Base-by-base conservation (phyloP, 805 yeast species). In the Lipomyces chichibuensis region DNA sequence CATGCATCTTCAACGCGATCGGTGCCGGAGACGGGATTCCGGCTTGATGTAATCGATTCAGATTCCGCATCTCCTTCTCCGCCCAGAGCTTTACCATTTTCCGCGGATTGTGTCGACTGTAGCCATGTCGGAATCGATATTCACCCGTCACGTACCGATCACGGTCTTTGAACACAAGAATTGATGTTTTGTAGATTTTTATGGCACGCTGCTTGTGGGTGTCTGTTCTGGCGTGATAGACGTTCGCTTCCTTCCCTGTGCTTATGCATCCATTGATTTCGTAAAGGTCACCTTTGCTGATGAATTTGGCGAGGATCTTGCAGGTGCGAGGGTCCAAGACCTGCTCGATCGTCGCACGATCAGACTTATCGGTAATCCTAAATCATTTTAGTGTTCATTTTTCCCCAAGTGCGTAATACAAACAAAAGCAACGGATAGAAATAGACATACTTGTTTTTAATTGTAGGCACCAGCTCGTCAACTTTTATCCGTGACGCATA, bases 21-120 rank as follows among this genome's bases (percentile, higher is more conserved):
- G 99, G 99, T 75, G 91, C 90, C 0, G 99, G 99, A 52, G 92
- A 89, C n/a, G 96, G 95, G 46, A 95, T 89, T 0, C 96, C 97
- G 65, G 87, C 84, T 57, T 84, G 76, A 76, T 89, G 81, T 25
- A 95, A 82, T 75, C 99, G 84, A 77, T 91, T 94, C 77, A 95
- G 82, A 76, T 95, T 95, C 64, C 99, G 81, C 72, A 93, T 94
- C 79, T 95, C 99, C 76, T 95, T 95, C 77, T 95, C 99, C 0
- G 99, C 98, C 99, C 99, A 95, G 29, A 93, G 84, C 77, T 91
- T 92, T 69, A 95, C 97, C 98, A 95, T 94, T 76, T 94, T 94
- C 75, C 99, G 84, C 9, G 98, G 98, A 75, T 95, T 95, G 71
- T 92, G 92, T 74, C 91, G 92, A 65, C 84, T 85, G 52, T 87